Base-by-base conservation (phyloP, 768 basidiomycete genomes). In the Psilocybe subaeruginosa region DNA sequence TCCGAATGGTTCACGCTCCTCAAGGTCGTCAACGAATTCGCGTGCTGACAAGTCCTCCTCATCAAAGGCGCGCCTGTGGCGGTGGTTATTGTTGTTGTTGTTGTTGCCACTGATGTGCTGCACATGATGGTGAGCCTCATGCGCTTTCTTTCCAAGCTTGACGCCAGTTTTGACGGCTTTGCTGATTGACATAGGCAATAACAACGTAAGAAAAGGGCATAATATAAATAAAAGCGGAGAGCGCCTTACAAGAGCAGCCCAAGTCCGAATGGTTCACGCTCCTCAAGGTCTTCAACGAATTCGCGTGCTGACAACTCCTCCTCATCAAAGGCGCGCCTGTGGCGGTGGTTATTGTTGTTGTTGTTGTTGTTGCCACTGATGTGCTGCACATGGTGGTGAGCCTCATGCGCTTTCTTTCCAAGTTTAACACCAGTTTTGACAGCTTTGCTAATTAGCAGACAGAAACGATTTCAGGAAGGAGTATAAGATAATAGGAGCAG, bases 271-370 rank as follows among this genome's bases (percentile, higher is more conserved):
- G 41, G 41, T 3, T 47, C 53, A 16, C 63, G 58, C 49, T 64
- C 59, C 31, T 64, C 63, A 11, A 64, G 49, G 39, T 59, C 49
- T 1, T 54, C 33, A 11, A 60, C 51, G 51, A 60, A n/a, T n/a
- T 43, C 41, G n/a, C 41, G 41, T 4, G 14, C 14, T 8, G 41
- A 12, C 4, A 43, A 12, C 41, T 43, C 41, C n/a, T 43, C 41
- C 2, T 39, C 37, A 39, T 39, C 37, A 8, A 39, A 39, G 37
- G 37, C 37, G 14, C 37, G 37, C 37, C 37, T 39, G 37, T 39
- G 37, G 37, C 14, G 37, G 37, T 14, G 37, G 37, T 39, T 39
- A 2, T 39, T 39, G 8, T 14, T 39, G 37, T 39, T 39, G 37
- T 39, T 39, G 37, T 39, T 39, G 37, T 39, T 39, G 8, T 14